phyloP scores from a whole-genome alignment of 2,329 filamentous ascomycete species.

The Simplicillium sp. region DNA sequence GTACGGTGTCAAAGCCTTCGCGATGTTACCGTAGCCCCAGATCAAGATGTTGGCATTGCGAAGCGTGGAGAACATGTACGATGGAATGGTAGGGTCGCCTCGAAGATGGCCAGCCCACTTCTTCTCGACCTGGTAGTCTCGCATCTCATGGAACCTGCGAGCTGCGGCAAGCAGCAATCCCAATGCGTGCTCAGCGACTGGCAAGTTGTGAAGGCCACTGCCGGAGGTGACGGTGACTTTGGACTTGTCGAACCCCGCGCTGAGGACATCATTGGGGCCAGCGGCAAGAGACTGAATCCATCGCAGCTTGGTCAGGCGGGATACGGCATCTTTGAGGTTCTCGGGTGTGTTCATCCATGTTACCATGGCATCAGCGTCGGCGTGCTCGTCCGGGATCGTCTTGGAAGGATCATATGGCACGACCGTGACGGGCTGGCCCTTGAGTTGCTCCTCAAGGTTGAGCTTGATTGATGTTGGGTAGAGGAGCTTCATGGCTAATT shows the following conservation, averaged over 20 bases:
- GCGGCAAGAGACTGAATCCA: slow-evolving; percentile 61
- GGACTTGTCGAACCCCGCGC: slow-evolving; percentile 46
- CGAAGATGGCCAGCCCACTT: slow-evolving; percentile 54
- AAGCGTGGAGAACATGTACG: slow-evolving; percentile 48
- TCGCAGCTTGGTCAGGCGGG: slow-evolving; percentile 43
- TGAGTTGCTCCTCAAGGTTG: slow-evolving; percentile 27
- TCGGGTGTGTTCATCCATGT: slow-evolving; percentile 51
- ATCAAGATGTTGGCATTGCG: slow-evolving; percentile 47
- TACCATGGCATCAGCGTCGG: slow-evolving; percentile 51
- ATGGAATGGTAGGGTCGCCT: slow-evolving; percentile 40
- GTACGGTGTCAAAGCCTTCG: slow-evolving; percentile 47
- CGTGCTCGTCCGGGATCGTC: slow-evolving; percentile 44
- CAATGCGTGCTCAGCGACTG: slow-evolving; percentile 55
- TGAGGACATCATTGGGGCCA: slow-evolving; percentile 55
- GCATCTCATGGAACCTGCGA: slow-evolving; percentile 52
- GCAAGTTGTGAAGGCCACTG: slow-evolving; percentile 53
- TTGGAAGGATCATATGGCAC: slow-evolving; percentile 44
- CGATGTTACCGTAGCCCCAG: slow-evolving; percentile 61
- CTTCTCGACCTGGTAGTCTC: slow-evolving; percentile 46
- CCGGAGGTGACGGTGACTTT: slow-evolving; percentile 48
- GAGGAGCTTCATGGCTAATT: slow-evolving; percentile 50
- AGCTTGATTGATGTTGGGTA: slow-evolving; percentile 55
- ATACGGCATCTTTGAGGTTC: slow-evolving; percentile 49
- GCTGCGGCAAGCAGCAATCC: slow-evolving; percentile 46
- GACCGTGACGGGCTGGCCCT: neutral